A percentile compares a stretch with the other conserved stretches of the same genome.
These are phyloP conservation scores for Alternaria brassicicola DNA, from an alignment of 2,329 filamentous ascomycete species.

Conservation along the genomic window DNA sequence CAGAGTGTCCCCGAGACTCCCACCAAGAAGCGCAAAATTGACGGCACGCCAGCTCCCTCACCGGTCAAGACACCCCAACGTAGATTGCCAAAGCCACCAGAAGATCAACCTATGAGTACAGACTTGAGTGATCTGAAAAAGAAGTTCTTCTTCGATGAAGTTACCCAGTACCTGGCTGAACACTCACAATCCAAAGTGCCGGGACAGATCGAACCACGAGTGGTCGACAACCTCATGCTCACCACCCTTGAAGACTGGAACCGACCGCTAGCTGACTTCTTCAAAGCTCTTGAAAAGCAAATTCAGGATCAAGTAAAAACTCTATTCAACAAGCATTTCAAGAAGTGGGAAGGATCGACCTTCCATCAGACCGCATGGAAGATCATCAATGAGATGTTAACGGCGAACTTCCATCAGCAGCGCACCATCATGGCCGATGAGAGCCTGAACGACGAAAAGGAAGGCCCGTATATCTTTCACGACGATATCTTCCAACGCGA, in stretches of 20 bases:
- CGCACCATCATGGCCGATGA: constrained; percentile 28
- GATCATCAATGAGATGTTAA: constrained; percentile 37
- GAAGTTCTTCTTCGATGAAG: constrained; percentile 39
- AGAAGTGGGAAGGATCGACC: constrained; percentile 33
- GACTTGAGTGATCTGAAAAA: constrained; percentile 12
- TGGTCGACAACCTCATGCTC: constrained; percentile 13
- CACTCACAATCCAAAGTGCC: constrained; percentile 40
- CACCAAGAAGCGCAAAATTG: constrained; percentile 44
- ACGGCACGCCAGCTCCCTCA: constrained; percentile 2
- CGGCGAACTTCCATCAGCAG: constrained; percentile 35
- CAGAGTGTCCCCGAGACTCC: constrained; percentile 18
- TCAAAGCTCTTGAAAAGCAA: constrained; percentile 23
- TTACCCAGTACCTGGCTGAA: constrained; percentile 32
- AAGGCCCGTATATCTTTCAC: constrained; percentile 47
- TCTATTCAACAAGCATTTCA: constrained; percentile 40
- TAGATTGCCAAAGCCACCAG: neutral
- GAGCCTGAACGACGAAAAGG: constrained; percentile 38
- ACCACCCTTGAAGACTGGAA: constrained; percentile 40
- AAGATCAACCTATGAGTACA: neutral
- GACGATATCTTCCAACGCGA: constrained; percentile 26
- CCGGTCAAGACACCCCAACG: constrained; percentile 4
- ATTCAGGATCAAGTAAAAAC: constrained; percentile 23
- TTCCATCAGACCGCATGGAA: constrained; percentile 34
- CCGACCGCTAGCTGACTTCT: constrained; percentile 31
- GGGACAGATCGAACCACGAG: constrained; percentile 30